Evolutionary conservation across 106 monocot species (phyloP).

Genomic region (Dendrobium huoshanense): DNA sequence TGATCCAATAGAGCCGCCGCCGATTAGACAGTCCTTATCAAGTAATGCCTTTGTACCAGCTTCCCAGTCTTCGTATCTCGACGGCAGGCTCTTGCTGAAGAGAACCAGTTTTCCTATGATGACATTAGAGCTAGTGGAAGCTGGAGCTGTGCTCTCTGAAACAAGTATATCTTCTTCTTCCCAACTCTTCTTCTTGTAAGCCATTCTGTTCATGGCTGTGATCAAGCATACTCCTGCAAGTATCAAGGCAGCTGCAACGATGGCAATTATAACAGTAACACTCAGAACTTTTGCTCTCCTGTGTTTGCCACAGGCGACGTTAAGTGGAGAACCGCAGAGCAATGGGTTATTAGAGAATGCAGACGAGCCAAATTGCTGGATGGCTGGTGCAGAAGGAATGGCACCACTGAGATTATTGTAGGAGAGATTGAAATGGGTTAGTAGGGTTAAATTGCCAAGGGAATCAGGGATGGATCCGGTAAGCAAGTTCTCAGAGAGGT

Average conservation of each 20-base stretch:
- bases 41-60: constrained; percentile 82
- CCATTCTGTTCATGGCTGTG: constrained; percentile 46
- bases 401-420: constrained; percentile 70
- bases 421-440: constrained; percentile 76
- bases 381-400: constrained; percentile 41
- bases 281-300: constrained; percentile 31
- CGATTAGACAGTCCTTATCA: constrained; percentile 77
- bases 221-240: constrained; percentile 70
- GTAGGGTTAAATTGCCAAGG: constrained; percentile 36
- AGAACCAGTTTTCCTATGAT: constrained; percentile 94
- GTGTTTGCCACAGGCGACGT: constrained; percentile 25
- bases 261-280: constrained; percentile 58
- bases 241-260: constrained; percentile 62
- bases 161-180: constrained; percentile 55
- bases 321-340: constrained; percentile 76
- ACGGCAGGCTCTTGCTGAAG: constrained; percentile 89
- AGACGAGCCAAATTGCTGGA: constrained; percentile 46
- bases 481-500: constrained; percentile 69
- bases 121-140: constrained; percentile 33
- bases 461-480: constrained; percentile 50
- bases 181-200: constrained; percentile 31
- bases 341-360: constrained; percentile 66
- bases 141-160: constrained; percentile 51
- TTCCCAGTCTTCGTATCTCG: constrained; percentile 92
- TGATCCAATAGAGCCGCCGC: constrained; percentile 74